Evolutionary conservation across 345 rosid species (phyloP).

Genomic region (Pseudoturritis turrita): DNA sequence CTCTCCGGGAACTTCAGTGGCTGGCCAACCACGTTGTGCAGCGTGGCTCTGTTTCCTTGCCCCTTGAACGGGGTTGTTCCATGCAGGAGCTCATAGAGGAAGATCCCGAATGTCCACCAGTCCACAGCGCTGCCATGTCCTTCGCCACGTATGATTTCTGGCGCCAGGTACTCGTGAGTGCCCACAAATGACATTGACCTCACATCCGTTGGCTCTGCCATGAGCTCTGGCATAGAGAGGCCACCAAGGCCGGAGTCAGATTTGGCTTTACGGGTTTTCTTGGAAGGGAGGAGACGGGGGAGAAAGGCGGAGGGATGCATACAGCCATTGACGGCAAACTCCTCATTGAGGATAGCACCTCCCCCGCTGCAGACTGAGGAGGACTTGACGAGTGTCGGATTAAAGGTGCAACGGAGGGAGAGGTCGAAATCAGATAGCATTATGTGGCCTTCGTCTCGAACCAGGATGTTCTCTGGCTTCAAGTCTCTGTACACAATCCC

Average conservation of each 20-base stretch:
- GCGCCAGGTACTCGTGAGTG: constrained; percentile 89
- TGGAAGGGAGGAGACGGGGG: constrained; percentile 76
- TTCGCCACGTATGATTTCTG: constrained; percentile 88
- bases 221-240: constrained; percentile 70
- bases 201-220: constrained; percentile 95
- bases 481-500: constrained; percentile 89
- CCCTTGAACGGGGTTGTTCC: constrained; percentile 95
- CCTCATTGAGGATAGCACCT: constrained; percentile 62
- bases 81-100: constrained; percentile 78
- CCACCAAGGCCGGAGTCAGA: constrained; percentile 65
- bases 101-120: constrained; percentile 98
- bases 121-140: constrained; percentile 98
- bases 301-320: constrained; percentile 78
- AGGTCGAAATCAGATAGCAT: constrained; percentile 93
- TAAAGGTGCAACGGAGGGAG: constrained; percentile 82
- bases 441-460: constrained; percentile 84
- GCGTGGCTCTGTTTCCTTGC: constrained; percentile 82
- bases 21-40: constrained; percentile 85
- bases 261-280: constrained; percentile 84
- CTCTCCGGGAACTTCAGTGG: constrained; percentile 76
- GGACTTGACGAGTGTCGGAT: constrained; percentile 81
- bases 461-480: constrained; percentile 89
- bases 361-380: constrained; percentile 47
- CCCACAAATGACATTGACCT: constrained; percentile 96
- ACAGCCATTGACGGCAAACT: constrained; percentile 61